Percentiles rank a stretch among this genome's conserved stretches.
Evolutionary conservation across 2,329 filamentous ascomycete genomes (phyloP).

Genomic region (Cytospora piceicola): DNA sequence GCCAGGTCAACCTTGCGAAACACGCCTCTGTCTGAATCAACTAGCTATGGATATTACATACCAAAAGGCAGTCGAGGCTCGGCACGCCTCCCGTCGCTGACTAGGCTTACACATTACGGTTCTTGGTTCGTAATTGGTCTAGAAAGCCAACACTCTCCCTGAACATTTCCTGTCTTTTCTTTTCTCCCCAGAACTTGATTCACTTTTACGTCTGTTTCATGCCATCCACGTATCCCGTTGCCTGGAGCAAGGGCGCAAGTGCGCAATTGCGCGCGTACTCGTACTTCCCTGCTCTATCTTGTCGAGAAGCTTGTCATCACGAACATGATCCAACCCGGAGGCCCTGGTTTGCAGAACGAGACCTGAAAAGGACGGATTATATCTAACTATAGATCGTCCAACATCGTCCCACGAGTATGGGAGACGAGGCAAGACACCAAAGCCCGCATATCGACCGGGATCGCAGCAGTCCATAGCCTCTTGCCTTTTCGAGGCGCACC

Average conservation of each 20-base stretch:
- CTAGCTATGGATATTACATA: background rate
- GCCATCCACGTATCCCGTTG: background rate
- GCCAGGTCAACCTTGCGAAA: background rate
- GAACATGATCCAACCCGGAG: background rate
- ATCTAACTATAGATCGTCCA: slow-evolving; percentile 15
- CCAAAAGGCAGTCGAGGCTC: background rate
- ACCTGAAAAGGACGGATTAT: background rate
- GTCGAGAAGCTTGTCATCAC: background rate
- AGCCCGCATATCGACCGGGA: slow-evolving; percentile 3
- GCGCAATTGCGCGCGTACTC: background rate
- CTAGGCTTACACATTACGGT: background rate
- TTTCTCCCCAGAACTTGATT: background rate
- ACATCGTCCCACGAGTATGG: background rate
- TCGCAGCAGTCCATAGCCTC: background rate
- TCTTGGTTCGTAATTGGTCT: slow-evolving; percentile 6
- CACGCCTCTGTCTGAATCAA: slow-evolving; percentile 2
- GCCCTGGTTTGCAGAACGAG: background rate
- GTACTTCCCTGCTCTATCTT: background rate
- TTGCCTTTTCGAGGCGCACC: slow-evolving; percentile 9
- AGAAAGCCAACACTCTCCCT: slow-evolving; percentile 10
- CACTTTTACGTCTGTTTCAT: slow-evolving; percentile 8
- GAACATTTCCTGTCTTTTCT: background rate
- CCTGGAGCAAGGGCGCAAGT: background rate
- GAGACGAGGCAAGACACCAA: background rate
- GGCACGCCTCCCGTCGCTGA: slow-evolving; percentile 17